Evolutionary conservation across 2,329 filamentous ascomycete genomes (phyloP).

Genomic region (Periglandula ipomoeae): DNA sequence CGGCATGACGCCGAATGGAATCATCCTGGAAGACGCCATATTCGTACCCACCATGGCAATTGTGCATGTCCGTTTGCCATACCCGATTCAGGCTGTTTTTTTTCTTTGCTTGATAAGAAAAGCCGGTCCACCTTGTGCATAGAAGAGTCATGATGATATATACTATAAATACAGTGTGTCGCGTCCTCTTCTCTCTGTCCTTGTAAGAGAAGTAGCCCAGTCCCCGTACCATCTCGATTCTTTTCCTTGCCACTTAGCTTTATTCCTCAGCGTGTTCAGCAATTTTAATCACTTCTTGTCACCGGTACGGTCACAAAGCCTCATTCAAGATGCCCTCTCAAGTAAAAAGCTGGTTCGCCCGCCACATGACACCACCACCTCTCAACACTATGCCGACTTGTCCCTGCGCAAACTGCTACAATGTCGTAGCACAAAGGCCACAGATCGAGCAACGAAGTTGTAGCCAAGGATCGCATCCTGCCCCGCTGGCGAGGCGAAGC

Average conservation of each 20-base stretch:
- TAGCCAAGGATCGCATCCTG: not conserved
- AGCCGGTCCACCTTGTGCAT: not conserved
- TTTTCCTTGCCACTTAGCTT: not conserved
- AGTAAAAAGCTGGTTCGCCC: constrained; percentile 28
- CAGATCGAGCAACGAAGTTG: not conserved
- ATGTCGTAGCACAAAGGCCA: constrained; percentile 3
- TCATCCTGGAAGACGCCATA: too few species aligned
- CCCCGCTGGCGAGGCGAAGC: not conserved
- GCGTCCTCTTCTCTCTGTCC: too few species aligned
- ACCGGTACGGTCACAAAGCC: too few species aligned
- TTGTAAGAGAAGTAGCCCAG: too few species aligned
- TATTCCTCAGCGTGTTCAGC: too few species aligned
- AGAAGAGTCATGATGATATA: not conserved
- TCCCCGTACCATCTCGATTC: too few species aligned
- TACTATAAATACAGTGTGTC: not conserved
- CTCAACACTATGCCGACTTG: constrained; percentile 24
- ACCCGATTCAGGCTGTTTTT: not conserved
- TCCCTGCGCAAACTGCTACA: constrained; percentile 22
- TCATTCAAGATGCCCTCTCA: constrained; percentile 19
- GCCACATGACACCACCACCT: constrained; percentile 30
- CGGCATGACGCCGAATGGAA: not conserved
- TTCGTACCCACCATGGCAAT: not conserved
- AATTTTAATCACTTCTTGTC: too few species aligned
- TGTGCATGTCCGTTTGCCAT: not conserved
- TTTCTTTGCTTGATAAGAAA: not conserved